A percentile compares a stretch with the other conserved stretches of the same genome.
Conservation (phyloP, 2,329 filamentous ascomycete species). For the Claviceps fusiformis region DNA sequence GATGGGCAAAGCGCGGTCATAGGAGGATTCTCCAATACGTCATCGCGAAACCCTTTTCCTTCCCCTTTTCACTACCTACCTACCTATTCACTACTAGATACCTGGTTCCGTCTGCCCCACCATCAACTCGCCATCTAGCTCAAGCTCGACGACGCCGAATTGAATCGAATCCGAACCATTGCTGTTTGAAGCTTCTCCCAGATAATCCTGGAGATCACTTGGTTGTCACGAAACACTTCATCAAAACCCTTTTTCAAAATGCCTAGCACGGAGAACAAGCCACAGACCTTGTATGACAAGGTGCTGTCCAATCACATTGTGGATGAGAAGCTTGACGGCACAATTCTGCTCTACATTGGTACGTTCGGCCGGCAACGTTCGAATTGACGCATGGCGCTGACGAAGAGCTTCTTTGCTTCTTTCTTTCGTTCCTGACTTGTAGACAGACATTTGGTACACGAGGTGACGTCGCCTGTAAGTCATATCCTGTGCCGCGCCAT, state of each 20-base stretch:
- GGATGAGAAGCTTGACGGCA: slow-evolving; percentile 89
- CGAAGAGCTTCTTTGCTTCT: background rate
- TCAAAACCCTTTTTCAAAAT: slow-evolving; percentile 29
- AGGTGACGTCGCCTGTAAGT: slow-evolving; percentile 88
- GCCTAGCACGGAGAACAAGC: slow-evolving; percentile 59
- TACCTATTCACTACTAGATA: too few species aligned
- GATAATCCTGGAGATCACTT: background rate
- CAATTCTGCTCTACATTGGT: slow-evolving; percentile 87
- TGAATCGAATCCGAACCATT: background rate
- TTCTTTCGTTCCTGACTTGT: slow-evolving; percentile 3
- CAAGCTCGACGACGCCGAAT: background rate
- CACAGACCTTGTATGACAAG: slow-evolving; percentile 92
- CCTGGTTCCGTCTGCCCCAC: background rate
- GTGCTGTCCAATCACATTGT: slow-evolving; percentile 91
- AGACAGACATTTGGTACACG: slow-evolving; percentile 94
- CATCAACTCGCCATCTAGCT: background rate
- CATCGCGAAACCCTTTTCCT: background rate
- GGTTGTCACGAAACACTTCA: background rate
- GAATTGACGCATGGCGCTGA: background rate
- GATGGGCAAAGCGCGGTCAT: background rate
- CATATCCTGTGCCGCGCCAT: background rate
- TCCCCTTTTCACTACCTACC: background rate
- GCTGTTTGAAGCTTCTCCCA: too few species aligned
- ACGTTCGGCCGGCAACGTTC: slow-evolving; percentile 19
- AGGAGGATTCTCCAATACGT: background rate